Conservation (phyloP, 1,284 basidiomycete genomes). For the Papiliotrema flavescens region DNA sequence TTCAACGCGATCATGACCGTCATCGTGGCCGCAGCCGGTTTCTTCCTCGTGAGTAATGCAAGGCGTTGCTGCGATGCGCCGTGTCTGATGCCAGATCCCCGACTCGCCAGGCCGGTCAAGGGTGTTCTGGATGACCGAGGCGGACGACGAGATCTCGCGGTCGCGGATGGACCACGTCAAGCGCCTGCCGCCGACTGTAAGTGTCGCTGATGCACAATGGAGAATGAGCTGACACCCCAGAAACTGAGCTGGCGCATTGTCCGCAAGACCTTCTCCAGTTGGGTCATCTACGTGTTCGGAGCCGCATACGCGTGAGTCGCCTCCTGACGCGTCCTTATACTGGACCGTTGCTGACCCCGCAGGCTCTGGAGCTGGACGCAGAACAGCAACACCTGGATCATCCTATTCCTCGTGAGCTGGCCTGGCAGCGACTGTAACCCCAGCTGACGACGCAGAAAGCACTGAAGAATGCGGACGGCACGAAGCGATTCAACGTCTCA, state of each 20-base stretch:
- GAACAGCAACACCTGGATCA: conserved; percentile 30
- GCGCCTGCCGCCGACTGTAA: conserved; percentile 20
- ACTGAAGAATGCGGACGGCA: conserved; percentile 50
- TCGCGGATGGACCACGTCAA: conserved; percentile 19
- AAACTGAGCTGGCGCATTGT: conserved; percentile 4
- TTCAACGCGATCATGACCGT: conserved; percentile 34
- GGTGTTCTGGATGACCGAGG: conserved; percentile 21
- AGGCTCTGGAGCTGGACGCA: conserved; percentile 18
- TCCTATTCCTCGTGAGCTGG: conserved; percentile 19
- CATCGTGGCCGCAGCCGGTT: conserved; percentile 24
- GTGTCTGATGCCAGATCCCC: conserved; percentile 12
- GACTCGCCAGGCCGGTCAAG: conserved; percentile 17
- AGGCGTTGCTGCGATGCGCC: too few relatives aligned
- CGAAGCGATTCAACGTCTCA: conserved; percentile 49
- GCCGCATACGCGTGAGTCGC: conserved; percentile 13
- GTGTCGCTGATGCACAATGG: neutral
- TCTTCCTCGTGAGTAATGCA: conserved; percentile 14
- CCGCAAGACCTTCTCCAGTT: conserved; percentile 13
- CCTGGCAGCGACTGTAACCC: neutral
- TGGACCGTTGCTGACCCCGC: neutral
- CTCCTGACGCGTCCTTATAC: neutral
- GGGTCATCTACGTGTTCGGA: conserved; percentile 20
- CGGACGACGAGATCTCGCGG: conserved; percentile 19
- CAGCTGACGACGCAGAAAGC: conserved; percentile 36
- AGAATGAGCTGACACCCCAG: neutral